Percentiles rank a stretch among this genome's conserved stretches.
Evolutionary conservation across 2,329 filamentous ascomycete species (phyloP).

Genomic region (Xylariaceae sp.): DNA sequence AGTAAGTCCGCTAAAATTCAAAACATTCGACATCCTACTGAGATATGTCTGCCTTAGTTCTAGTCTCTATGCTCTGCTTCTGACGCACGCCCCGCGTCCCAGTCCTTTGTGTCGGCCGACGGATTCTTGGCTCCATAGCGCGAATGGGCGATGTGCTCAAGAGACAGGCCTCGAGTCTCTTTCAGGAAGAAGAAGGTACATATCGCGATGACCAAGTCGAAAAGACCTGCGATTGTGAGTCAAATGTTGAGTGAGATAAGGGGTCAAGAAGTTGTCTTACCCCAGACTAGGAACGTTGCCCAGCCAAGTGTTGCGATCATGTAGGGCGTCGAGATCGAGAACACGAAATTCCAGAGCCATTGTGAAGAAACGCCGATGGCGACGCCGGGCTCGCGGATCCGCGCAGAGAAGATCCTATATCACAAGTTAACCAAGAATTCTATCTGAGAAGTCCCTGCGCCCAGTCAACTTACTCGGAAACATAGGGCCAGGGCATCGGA

Average conservation of each 20-base stretch:
- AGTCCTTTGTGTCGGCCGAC: constrained; percentile 5
- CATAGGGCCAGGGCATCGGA: constrained; percentile 47
- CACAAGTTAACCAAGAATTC: no score
- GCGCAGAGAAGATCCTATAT: constrained; percentile 42
- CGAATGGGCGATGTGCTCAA: constrained; percentile 51
- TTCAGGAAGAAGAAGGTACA: constrained; percentile 55
- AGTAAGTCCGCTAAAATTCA: background rate
- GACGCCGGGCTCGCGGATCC: constrained; percentile 45
- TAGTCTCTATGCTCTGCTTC: constrained; percentile 6
- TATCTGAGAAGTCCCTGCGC: no score
- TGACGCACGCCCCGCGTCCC: constrained; percentile 3
- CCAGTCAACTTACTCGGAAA: constrained; percentile 34
- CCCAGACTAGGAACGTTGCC: constrained; percentile 46
- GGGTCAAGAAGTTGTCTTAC: constrained; percentile 9
- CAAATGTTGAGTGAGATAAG: background rate
- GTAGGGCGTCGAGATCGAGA: constrained; percentile 45
- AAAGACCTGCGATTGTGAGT: constrained; percentile 21
- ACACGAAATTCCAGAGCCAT: constrained; percentile 49
- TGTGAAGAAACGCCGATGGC: constrained; percentile 43
- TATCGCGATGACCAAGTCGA: constrained; percentile 38
- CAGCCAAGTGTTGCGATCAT: constrained; percentile 46
- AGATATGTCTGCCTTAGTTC: background rate
- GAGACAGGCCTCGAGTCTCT: constrained; percentile 64
- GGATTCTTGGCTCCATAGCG: constrained; percentile 21
- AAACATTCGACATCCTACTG: no score